Evolutionary conservation across 1,284 basidiomycete genomes (phyloP), one percentile per base, ranked within the genome.

Genomic region (Sporisorium exsertum): DNA sequence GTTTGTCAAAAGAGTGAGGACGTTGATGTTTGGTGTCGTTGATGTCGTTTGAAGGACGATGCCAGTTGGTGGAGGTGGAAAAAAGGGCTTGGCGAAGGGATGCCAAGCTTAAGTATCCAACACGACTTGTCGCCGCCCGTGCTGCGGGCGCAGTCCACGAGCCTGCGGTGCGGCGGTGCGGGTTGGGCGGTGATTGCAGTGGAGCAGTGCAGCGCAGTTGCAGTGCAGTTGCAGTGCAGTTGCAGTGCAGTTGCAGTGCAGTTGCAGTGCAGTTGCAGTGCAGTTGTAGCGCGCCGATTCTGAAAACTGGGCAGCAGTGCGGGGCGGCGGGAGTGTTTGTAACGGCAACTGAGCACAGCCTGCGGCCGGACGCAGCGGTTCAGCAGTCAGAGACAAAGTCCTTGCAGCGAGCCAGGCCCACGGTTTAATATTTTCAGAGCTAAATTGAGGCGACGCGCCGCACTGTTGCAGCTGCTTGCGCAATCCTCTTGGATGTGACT

Each of bases 91-190:
- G 46, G 40, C 32, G 18, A 26, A 10, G 63, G 7, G 42, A 18
- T 46, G 13, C 13, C 22, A 22, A 40, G 27, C 49, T 54, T 69
- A 69, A 62, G 40, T 64, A 32, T n/a, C 32, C 18, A 40, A 43
- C 24, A 26, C 15, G 33, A 13, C n/a, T 56, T 12, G n/a, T n/a
- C n/a, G n/a, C n/a, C n/a, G n/a, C n/a, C n/a, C n/a, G n/a, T n/a
- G n/a, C n/a, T n/a, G n/a, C n/a, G n/a, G n/a, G n/a, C n/a, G n/a
- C n/a, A n/a, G n/a, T n/a, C n/a, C n/a, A n/a, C 27, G 27, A 32
- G 43, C 54, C 54, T 56, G 54, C 40, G 54, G 54, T 32, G 37
- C 15, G 24, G 37, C n/a, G n/a, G n/a, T n/a, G n/a, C n/a, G n/a
- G n/a, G n/a, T n/a, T n/a, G n/a, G n/a, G n/a, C n/a, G n/a, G n/a